phyloP scores from a whole-genome alignment of 129 eudicot genomes.

The Saussurea involucrata region DNA sequence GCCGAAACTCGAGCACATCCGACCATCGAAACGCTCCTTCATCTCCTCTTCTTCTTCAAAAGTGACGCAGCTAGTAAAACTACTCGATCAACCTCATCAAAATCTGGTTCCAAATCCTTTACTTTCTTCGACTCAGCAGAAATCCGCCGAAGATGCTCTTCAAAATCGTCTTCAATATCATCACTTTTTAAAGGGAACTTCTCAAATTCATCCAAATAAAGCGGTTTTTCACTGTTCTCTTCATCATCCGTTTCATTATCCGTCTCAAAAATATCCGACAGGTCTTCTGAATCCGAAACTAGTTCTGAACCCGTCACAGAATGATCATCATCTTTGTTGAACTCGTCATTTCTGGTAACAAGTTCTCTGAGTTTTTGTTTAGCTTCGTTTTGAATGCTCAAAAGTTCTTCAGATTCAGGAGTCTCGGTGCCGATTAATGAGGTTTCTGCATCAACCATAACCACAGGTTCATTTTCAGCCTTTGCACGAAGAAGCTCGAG shows the following conservation, averaged over 20 bases:
- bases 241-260: slow-evolving; percentile 57
- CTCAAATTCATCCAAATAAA: slow-evolving; percentile 69
- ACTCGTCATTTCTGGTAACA: slow-evolving; percentile 33
- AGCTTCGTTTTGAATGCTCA: slow-evolving; percentile 35
- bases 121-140: slow-evolving; percentile 54
- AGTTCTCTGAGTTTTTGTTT: slow-evolving; percentile 56
- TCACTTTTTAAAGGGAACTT: slow-evolving; percentile 44
- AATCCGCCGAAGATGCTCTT: slow-evolving; percentile 60
- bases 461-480: slow-evolving; percentile 31
- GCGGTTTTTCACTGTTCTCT: slow-evolving; percentile 43
- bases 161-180: slow-evolving; percentile 53
- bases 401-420: slow-evolving; percentile 21
- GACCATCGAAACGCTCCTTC: slow-evolving; percentile 4
- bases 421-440: slow-evolving; percentile 4
- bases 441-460: slow-evolving; percentile 7
- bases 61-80: slow-evolving; percentile 80
- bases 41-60: slow-evolving; percentile 63
- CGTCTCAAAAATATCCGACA: slow-evolving; percentile 90
- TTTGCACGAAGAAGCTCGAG: slow-evolving; percentile 75
- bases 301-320: slow-evolving; percentile 29
- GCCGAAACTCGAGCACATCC: background rate
- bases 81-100: slow-evolving; percentile 87
- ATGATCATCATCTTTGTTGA: slow-evolving; percentile 19
- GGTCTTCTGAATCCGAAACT: slow-evolving; percentile 68
- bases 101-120: slow-evolving; percentile 44